Base-by-base conservation (phyloP, 2,329 filamentous ascomycete species). In the Colletotrichum trifolii region DNA sequence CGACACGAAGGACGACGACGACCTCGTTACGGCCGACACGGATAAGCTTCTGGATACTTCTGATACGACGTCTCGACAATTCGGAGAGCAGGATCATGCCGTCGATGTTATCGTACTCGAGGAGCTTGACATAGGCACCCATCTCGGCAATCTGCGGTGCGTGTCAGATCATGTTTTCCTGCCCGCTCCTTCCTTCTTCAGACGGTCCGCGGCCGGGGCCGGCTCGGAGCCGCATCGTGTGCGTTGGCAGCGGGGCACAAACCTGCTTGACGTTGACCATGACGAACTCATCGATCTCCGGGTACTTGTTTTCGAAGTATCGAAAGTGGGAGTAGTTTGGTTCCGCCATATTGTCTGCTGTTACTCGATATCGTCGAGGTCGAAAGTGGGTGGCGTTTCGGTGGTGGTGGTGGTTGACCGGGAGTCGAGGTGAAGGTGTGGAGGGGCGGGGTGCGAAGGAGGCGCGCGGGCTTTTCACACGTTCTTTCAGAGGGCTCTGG, bases 191-290 rank as follows among this genome's bases (percentile, higher is more conserved):
- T 33, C 52, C 53, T 49, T 36, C 25, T 38, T 50, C 39, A 36
- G 33, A 36, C 17, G 54, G 40, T 43, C 33, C 63, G 54, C 52
- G 54, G 45, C 34, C 34, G 48, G 38, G 15, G 63, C 34, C 54
- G 55, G 54, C 50, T 55, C 43, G 53, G 34, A 25, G 25, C 25
- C 25, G 25, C 39, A 52, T 60, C 46, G 50, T 68, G 67, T 66
- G 60, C 60, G 54, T 59, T 60, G 49, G 60, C 39, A 54, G 64
- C 60, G 60, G 64, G 64, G 60, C 63, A 75, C 86, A 69, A 78
- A 94, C 92, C 90, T 97, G 94, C 88, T 97, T 97, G 75, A 98
- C 96, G 82, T 98, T 99, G 79, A 99, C 96, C 96, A 99, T 99
- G 78, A 99, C 96, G 83, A 97, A 98, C 86, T 93, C 97, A 83